A percentile compares a stretch with the other conserved stretches of the same genome.
These are phyloP conservation scores for Suhomyces sp. DNA, from an alignment of 805 yeast genomes.

Conservation along the genomic window DNA sequence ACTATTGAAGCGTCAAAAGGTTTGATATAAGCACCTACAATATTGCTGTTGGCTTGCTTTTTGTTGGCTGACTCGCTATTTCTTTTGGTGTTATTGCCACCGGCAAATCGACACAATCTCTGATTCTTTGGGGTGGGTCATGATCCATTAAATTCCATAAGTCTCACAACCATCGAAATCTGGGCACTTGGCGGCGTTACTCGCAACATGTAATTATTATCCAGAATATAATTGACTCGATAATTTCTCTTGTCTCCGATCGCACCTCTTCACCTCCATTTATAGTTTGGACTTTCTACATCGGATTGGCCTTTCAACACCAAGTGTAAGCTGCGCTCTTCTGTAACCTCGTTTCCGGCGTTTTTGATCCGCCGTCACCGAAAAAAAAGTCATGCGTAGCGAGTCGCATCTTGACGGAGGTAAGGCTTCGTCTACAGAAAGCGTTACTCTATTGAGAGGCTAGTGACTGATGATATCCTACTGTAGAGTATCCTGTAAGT, in stretches of 20 bases:
- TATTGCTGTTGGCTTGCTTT: not conserved
- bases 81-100: not conserved
- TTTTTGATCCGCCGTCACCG: not conserved
- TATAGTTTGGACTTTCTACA: not conserved
- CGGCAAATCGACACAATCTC: not conserved
- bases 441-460: not conserved
- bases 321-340: not conserved
- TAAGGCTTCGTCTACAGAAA: not conserved
- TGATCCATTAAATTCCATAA: not conserved
- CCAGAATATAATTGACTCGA: not conserved
- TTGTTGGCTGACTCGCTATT: not conserved
- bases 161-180: not conserved
- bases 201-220: not conserved
- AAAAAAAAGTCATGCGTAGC: not conserved
- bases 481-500: not conserved
- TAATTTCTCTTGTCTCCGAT: not conserved
- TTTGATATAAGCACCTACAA: not conserved
- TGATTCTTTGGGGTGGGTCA: not conserved
- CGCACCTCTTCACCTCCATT: not conserved
- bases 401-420: not conserved
- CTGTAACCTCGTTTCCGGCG: not conserved
- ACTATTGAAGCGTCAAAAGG: not conserved
- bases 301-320: not conserved
- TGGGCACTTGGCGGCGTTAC: not conserved
- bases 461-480: not conserved